phyloP scores from a whole-genome alignment of 2,329 filamentous ascomycete species.

The Ascochyta fabae region DNA sequence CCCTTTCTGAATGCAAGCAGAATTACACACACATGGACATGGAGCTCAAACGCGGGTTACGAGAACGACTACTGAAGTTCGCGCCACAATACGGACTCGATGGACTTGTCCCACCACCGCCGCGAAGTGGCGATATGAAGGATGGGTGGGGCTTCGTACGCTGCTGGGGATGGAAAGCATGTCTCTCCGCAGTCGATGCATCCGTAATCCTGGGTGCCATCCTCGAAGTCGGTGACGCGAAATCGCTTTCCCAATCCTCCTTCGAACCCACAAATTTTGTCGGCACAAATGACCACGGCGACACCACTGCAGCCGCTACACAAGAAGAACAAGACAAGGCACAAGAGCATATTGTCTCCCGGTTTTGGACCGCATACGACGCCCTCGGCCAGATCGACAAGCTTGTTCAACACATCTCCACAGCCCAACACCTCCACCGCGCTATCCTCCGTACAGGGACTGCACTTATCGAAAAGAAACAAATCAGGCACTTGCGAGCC shows the following conservation, averaged over 20 bases:
- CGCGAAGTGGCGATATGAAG: constrained; percentile 72
- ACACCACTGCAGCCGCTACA: constrained; percentile 28
- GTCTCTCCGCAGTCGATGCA: constrained; percentile 89
- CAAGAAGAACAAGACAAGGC: constrained; percentile 39
- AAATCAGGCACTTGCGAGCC: constrained; percentile 88
- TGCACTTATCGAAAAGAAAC: constrained; percentile 87
- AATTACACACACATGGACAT: constrained; percentile 99
- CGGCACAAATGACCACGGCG: constrained; percentile 33
- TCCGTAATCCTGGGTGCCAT: constrained; percentile 92
- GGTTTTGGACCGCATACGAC: constrained; percentile 67
- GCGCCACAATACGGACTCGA: constrained; percentile 93
- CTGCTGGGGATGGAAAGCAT: constrained; percentile 97
- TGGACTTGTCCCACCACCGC: constrained; percentile 78
- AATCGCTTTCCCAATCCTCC: constrained; percentile 40
- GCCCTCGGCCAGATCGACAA: constrained; percentile 66
- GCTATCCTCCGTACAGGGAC: constrained; percentile 94
- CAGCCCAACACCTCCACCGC: constrained; percentile 86
- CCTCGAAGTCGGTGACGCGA: constrained; percentile 81
- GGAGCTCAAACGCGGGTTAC: constrained; percentile 86
- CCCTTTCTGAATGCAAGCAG: constrained; percentile 90
- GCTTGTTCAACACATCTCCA: constrained; percentile 76
- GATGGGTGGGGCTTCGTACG: constrained; percentile 97
- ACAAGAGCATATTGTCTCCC: constrained; percentile 56
- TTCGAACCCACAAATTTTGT: constrained; percentile 42
- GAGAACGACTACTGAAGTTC: constrained; percentile 86